Evolutionary conservation across 2,329 filamentous ascomycete genomes (phyloP), one percentile per base, ranked within the genome.

Genomic region (Basipetospora chlamydospora): DNA sequence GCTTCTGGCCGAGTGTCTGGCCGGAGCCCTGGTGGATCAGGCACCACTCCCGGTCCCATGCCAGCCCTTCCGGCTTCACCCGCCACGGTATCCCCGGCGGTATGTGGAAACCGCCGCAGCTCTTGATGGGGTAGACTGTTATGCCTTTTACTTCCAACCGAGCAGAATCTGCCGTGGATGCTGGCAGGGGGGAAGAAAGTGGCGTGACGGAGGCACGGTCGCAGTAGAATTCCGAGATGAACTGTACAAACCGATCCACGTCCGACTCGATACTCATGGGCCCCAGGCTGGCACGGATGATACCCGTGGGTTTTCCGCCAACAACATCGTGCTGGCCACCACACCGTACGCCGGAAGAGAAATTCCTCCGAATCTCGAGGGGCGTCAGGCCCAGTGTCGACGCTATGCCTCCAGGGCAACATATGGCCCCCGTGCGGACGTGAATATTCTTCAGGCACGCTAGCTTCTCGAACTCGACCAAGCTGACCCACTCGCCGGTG

Each of bases 31-130:
- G 72, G 52, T 95, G 87, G 11, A 98, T 67, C 15, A 98, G 63
- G 57, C 88, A 96, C 88, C 90, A 98, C 60, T 96, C 88, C 42
- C 90, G 71, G 54, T 98, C 90, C 86, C 88, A 96, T 7, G 77
- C 80, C 3, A 98, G 64, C 0, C 90, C 90, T 58, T 95, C 86
- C 6, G 70, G 64, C 38, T 71, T 73, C 15, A 96, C 67, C 47
- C 82, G 75, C 90, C 90, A 98, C 11, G 64, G 51, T 6, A 59
- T 60, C 2, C 63, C 67, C 1, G 58, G 42, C 2, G 85, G 79
- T 21, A 96, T 65, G 25, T 63, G 62, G 53, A 80, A 93, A 1
- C 82, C 82, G 12, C 77, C 82, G 48, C 90, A 96, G 52, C 86
- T 94, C 56, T 98, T 98, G 50, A 98, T 87, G 0, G 90, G 90